Evolutionary conservation across 108 stramenopile species (phyloP).

Genomic region (Hondaea fermentalgiana): DNA sequence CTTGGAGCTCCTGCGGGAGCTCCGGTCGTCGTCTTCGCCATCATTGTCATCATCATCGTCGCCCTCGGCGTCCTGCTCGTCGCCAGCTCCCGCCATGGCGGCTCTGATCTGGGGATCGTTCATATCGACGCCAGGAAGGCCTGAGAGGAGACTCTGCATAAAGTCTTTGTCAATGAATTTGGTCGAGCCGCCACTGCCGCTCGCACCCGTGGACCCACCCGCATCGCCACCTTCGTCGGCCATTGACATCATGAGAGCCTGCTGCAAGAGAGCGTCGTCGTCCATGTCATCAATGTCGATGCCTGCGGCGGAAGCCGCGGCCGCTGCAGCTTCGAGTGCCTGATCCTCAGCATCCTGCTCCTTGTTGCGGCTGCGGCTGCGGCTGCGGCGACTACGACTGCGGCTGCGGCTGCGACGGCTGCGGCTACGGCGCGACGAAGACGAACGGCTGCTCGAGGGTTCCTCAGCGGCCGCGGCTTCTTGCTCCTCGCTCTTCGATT

Average conservation of each 20-base stretch:
- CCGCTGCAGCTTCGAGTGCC: conserved; percentile 35
- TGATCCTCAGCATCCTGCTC: conserved; percentile 36
- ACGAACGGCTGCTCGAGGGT: neutral
- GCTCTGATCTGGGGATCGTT: conserved; percentile 81
- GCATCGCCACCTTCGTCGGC: conserved; percentile 74
- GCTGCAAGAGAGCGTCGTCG: conserved; percentile 69
- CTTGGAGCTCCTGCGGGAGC: neutral
- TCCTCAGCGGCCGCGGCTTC: neutral
- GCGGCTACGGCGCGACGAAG: conserved; percentile 28
- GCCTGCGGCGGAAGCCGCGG: conserved; percentile 36
- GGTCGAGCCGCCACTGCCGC: conserved; percentile 50
- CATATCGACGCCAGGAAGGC: conserved; percentile 74
- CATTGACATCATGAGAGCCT: conserved; percentile 95
- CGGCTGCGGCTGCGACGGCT: conserved; percentile 48
- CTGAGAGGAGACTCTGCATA: conserved; percentile 64
- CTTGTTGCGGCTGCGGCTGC: neutral
- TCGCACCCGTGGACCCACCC: conserved; percentile 53
- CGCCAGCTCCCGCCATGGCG: conserved; percentile 42
- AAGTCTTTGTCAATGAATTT: conserved; percentile 68
- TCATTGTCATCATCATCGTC: conserved; percentile 30
- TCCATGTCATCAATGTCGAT: conserved; percentile 40
- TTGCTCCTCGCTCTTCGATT: neutral
- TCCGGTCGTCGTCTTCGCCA: neutral
- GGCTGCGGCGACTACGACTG: conserved; percentile 4
- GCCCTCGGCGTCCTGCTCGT: conserved; percentile 50